Conservation (phyloP, 345 rosid species). For the Excoecaria agallocha region DNA sequence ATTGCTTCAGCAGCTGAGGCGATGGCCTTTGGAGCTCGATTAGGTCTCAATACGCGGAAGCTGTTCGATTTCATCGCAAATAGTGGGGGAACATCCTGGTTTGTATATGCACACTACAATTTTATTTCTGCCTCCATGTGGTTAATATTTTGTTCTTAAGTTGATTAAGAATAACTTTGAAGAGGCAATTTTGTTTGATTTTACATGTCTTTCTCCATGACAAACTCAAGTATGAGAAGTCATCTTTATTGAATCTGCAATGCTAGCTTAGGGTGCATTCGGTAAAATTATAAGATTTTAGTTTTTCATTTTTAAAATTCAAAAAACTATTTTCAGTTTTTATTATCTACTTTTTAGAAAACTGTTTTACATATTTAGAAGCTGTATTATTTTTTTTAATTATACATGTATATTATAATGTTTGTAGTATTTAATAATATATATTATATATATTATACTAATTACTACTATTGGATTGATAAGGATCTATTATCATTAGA, state of each 20-base stretch:
- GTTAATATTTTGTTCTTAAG: not conserved
- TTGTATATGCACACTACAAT: slow-evolving; percentile 24
- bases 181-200: not conserved
- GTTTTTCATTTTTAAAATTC: too few relatives aligned
- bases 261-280: not conserved
- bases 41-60: slow-evolving; percentile 76
- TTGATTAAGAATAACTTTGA: not conserved
- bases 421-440: too few relatives aligned
- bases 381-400: too few relatives aligned
- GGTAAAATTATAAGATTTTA: too few relatives aligned
- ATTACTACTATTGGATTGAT: too few relatives aligned
- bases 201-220: not conserved
- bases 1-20: slow-evolving; percentile 97
- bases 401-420: too few relatives aligned
- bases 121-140: not conserved
- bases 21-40: slow-evolving; percentile 90
- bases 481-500: too few relatives aligned
- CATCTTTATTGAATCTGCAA: not conserved
- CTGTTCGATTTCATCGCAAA: slow-evolving; percentile 60
- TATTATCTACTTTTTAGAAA: too few relatives aligned
- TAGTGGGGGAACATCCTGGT: slow-evolving; percentile 88
- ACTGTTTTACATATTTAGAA: too few relatives aligned
- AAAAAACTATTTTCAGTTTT: too few relatives aligned
- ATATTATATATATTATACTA: too few relatives aligned
- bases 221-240: not conserved